These are phyloP conservation scores for Pezicula neosporulosa DNA, from an alignment of 2,329 filamentous ascomycete genomes.

Conservation along the genomic window DNA sequence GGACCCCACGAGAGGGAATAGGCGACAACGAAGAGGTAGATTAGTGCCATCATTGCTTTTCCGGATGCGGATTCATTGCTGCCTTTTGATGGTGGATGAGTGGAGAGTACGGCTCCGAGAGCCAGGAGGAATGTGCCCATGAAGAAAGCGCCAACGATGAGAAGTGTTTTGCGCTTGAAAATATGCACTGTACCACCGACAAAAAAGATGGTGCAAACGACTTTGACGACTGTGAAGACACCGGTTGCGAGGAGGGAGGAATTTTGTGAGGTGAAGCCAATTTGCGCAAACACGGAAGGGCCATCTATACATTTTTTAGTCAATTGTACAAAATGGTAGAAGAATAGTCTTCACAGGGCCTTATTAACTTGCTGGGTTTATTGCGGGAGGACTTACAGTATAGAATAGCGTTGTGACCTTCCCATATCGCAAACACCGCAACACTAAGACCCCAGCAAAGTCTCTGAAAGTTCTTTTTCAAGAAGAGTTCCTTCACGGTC, in stretches of 20 bases:
- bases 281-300: slow-evolving; percentile 9
- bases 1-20: slow-evolving; percentile 50
- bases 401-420: slow-evolving; percentile 12
- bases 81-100: slow-evolving; percentile 30
- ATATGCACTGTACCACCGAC: slow-evolving; percentile 33
- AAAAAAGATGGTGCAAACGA: slow-evolving; percentile 6
- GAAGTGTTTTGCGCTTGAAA: slow-evolving; percentile 41
- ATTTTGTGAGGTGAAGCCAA: slow-evolving; percentile 9
- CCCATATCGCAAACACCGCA: slow-evolving; percentile 38
- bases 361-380: no score
- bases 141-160: slow-evolving; percentile 41
- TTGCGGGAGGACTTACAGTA: slow-evolving; percentile 4
- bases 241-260: slow-evolving; percentile 8
- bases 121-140: slow-evolving; percentile 51
- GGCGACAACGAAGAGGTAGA: slow-evolving; percentile 22
- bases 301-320: slow-evolving; percentile 4
- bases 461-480: slow-evolving; percentile 42
- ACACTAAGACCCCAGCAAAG: slow-evolving; percentile 34
- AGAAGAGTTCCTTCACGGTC: slow-evolving; percentile 41
- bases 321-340: no score
- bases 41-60: slow-evolving; percentile 8
- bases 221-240: slow-evolving; percentile 8
- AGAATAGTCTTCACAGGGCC: no score
- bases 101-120: slow-evolving; percentile 41
- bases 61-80: neutral